Percentiles rank a stretch among this genome's conserved stretches.
Conservation (phyloP, 2,329 filamentous ascomycete genomes). For the Fusarium sp. region DNA sequence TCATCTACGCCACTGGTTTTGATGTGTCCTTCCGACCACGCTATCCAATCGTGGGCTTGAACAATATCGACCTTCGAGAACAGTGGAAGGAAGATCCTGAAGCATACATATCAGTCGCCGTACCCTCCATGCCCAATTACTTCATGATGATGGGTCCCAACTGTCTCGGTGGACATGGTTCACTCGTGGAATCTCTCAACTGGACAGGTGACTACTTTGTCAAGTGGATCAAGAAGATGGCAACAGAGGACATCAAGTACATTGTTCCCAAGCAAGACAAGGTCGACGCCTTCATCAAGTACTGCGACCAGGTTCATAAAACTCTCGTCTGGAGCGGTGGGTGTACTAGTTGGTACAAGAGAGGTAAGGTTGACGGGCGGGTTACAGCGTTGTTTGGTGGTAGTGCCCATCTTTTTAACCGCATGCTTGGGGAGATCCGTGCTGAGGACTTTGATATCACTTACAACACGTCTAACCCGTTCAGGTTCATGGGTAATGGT, state of each 20-base stretch:
- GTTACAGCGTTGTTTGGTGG: slow-evolving; percentile 44
- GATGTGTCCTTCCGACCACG: slow-evolving; percentile 67
- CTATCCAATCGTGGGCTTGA: slow-evolving; percentile 65
- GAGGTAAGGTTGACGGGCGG: slow-evolving; percentile 34
- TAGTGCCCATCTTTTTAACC: slow-evolving; percentile 43
- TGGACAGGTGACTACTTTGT: slow-evolving; percentile 47
- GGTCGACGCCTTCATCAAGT: slow-evolving; percentile 44
- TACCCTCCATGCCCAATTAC: slow-evolving; percentile 52
- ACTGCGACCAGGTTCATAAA: slow-evolving; percentile 42
- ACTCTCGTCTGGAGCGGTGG: slow-evolving; percentile 44
- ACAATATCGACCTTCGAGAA: slow-evolving; percentile 63
- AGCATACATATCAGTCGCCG: slow-evolving; percentile 50
- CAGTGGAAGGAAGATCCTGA: slow-evolving; percentile 62
- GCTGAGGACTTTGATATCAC: slow-evolving; percentile 43
- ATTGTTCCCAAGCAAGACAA: slow-evolving; percentile 43
- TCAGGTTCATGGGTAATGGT: slow-evolving; percentile 44
- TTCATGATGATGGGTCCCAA: slow-evolving; percentile 50
- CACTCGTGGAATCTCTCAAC: slow-evolving; percentile 43
- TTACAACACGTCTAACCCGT: slow-evolving; percentile 39
- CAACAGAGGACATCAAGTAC: slow-evolving; percentile 43
- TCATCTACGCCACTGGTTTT: slow-evolving; percentile 71
- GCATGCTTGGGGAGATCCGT: slow-evolving; percentile 41
- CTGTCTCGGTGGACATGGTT: slow-evolving; percentile 44
- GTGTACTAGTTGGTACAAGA: slow-evolving; percentile 44
- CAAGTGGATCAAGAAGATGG: slow-evolving; percentile 46